Base-by-base conservation (phyloP, 1,284 basidiomycete genomes). In the Ceraceosorus guamensis region DNA sequence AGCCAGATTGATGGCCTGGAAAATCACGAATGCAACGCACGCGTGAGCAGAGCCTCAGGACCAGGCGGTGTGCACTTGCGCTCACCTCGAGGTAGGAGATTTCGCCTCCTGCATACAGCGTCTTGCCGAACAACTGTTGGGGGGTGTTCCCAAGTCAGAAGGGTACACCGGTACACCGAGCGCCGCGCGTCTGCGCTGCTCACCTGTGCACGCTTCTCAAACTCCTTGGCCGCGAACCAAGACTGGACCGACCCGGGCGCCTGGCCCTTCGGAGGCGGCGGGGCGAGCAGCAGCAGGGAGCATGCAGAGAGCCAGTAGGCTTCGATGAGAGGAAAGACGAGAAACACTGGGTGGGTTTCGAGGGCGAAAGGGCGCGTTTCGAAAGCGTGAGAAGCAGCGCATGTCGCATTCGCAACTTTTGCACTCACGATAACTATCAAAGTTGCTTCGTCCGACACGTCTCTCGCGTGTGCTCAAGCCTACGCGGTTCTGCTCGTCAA, bases 251-350 rank as follows among this genome's bases (percentile, higher is more conserved):
- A 33, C 14, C 24, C 49, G 10, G 46, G 10, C 1, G 49, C 52
- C 6, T 59, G 52, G 2, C 59, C 46, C 32, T 55, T 24, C 1
- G 48, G 39, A 3, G 46, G 14, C 1, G 71, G 71, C 8, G 66
- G 66, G 4, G 76, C 67, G 8, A 78, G 69, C 10, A 70, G 66
- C 39, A 78, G 68, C 2, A 78, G 63, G 7, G 73, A 70, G 31
- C 77, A 70, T 5, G 74, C 71, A 4, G 73, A 75, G 6, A 78
- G 69, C 77, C 77, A 78, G 60, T 76, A 76, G 46, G 65, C 70
- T 52, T 64, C 71, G 44, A 73, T 61, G 55, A 69, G 71, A 4
- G 71, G 71, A 68, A 69, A 73, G 49, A 73, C 63, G 48, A 73
- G 57, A 55, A 73, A 73, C 43, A 73, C 39, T 41, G 39, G 11